Conservation (phyloP, 1,284 basidiomycete species). For the Malassezia arunalokei region DNA sequence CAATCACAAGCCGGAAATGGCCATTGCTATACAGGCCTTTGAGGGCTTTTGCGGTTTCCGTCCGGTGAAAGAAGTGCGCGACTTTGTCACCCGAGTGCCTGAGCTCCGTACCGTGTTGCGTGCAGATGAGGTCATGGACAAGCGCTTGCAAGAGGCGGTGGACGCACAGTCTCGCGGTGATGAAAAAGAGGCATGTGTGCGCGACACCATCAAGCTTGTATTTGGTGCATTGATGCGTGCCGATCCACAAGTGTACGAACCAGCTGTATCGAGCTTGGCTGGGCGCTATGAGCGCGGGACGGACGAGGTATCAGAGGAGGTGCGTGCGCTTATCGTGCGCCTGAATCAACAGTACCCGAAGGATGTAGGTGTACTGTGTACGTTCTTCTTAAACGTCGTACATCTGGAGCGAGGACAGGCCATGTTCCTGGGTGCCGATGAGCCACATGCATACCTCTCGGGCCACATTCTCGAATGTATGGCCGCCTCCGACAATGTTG, state of each 20-base stretch:
- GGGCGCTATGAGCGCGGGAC: conserved; percentile 5
- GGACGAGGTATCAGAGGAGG: conserved; percentile 17
- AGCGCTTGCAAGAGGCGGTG: not conserved
- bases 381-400: conserved; percentile 79
- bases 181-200: not conserved
- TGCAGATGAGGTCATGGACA: conserved; percentile 6
- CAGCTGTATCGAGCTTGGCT: conserved; percentile 8
- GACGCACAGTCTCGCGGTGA: not conserved
- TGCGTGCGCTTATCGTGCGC: conserved; percentile 57
- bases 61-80: conserved; percentile 61
- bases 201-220: conserved; percentile 17
- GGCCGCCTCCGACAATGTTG: conserved; percentile 68
- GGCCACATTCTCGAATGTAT: conserved; percentile 45
- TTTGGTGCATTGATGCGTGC: conserved; percentile 31
- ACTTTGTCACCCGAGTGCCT: conserved; percentile 59
- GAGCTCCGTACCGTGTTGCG: conserved; percentile 56
- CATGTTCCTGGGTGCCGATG: conserved; percentile 85
- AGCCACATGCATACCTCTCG: conserved; percentile 89
- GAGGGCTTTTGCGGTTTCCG: conserved; percentile 81
- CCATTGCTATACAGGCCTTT: conserved; percentile 83
- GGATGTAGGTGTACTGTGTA: conserved; percentile 88
- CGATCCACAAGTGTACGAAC: conserved; percentile 1
- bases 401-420: conserved; percentile 70
- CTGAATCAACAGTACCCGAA: conserved; percentile 73
- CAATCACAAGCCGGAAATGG: conserved; percentile 98